Evolutionary conservation across 371 early-diverging fungal genomes (phyloP).

Genomic region (Entomophthora muscae): DNA sequence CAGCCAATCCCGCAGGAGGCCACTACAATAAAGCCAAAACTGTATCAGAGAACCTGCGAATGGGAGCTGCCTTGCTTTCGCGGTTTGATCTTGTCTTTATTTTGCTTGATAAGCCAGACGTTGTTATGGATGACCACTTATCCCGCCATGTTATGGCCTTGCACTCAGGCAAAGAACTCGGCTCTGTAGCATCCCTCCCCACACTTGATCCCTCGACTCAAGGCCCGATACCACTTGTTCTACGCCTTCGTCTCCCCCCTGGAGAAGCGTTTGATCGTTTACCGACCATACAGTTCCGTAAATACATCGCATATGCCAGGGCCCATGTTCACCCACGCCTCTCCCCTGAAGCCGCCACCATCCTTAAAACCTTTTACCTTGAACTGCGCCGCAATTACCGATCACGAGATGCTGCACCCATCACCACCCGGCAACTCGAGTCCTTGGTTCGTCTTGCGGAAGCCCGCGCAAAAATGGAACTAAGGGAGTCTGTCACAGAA

Average conservation of each 20-base stretch:
- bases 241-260: constrained; percentile 4
- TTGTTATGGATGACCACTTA: constrained; percentile 63
- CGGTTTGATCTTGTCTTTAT: constrained; percentile 95
- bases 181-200: constrained; percentile 11
- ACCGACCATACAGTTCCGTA: constrained; percentile 35
- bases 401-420: constrained; percentile 48
- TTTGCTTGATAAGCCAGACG: constrained; percentile 76
- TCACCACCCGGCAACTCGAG: constrained; percentile 98
- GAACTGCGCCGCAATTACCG: constrained; percentile 49
- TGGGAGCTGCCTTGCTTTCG: constrained; percentile 74
- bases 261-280: constrained; percentile 30
- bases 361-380: constrained; percentile 54
- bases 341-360: constrained; percentile 26
- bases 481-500: constrained; percentile 62
- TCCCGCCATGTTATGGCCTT: constrained; percentile 79
- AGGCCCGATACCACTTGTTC: neutral
- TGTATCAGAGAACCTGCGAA: constrained; percentile 50
- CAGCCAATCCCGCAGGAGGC: constrained; percentile 99
- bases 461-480: constrained; percentile 91
- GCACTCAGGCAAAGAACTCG: constrained; percentile 67
- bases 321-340: constrained; percentile 51
- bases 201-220: constrained; percentile 9
- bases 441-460: constrained; percentile 95
- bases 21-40: constrained; percentile 75
- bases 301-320: constrained; percentile 63